These are phyloP conservation scores for Ceratocystis papillata DNA, from an alignment of 2,329 filamentous ascomycete genomes.

Conservation along the genomic window DNA sequence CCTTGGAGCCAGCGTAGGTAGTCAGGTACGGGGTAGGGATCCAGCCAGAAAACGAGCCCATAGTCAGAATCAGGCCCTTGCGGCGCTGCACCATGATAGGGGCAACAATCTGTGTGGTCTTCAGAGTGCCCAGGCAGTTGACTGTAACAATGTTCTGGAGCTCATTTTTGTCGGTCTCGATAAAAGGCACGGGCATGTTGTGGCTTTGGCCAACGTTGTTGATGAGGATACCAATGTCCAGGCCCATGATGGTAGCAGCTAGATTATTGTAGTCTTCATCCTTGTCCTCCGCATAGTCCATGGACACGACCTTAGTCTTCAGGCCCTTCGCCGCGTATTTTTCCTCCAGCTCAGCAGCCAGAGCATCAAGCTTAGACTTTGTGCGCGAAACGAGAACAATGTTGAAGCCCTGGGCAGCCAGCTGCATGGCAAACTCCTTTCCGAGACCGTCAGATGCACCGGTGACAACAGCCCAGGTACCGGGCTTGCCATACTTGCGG, in stretches of 20 bases:
- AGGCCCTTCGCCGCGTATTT: conserved; percentile 53
- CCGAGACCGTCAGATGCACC: conserved; percentile 93
- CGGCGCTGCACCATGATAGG: conserved; percentile 77
- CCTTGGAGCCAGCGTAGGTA: conserved; percentile 95
- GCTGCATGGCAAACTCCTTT: conserved; percentile 87
- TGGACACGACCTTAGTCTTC: conserved; percentile 67
- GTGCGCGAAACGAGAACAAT: conserved; percentile 90
- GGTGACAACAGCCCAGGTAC: conserved; percentile 88
- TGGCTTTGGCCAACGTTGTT: conserved; percentile 97
- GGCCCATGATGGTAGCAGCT: conserved; percentile 53
- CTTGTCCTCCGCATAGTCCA: conserved; percentile 80
- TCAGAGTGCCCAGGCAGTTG: conserved; percentile 85
- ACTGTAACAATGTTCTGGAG: conserved; percentile 85
- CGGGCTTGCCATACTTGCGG: conserved; percentile 77
- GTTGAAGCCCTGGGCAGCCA: conserved; percentile 88
- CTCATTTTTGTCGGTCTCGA: conserved; percentile 66
- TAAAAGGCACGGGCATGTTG: conserved; percentile 81
- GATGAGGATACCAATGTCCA: conserved; percentile 78
- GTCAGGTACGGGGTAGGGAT: conserved; percentile 84
- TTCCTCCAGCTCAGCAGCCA: conserved; percentile 63
- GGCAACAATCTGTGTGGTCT: conserved; percentile 73
- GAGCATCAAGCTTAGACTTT: conserved; percentile 71
- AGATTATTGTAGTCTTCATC: conserved; percentile 71
- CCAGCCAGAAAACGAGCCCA: conserved; percentile 93
- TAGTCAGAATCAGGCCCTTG: conserved; percentile 82